A percentile compares a stretch with the other conserved stretches of the same genome.
Evolutionary conservation across 306 rosid species (phyloP).

Genomic region (Ormosia emarginata): DNA sequence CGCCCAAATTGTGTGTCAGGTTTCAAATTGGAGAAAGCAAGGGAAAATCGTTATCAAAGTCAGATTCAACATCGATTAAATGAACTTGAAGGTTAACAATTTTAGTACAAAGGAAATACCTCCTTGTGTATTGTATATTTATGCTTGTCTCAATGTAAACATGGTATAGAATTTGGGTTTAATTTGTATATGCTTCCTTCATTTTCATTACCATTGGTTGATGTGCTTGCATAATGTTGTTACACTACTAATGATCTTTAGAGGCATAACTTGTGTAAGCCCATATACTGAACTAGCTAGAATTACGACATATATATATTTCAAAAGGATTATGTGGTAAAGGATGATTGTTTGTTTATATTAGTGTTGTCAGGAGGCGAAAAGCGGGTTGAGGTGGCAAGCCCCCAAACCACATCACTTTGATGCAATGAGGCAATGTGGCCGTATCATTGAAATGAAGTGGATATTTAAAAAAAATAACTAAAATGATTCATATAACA

Average conservation of each 20-base stretch:
- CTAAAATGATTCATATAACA: background rate
- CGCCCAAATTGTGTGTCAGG: conserved; percentile 50
- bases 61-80: conserved; percentile 63
- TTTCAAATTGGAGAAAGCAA: conserved; percentile 44
- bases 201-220: background rate
- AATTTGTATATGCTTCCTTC: background rate
- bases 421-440: background rate
- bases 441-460: background rate
- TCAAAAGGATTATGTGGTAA: conserved; percentile 9
- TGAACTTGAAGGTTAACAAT: conserved; percentile 72
- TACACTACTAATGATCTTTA: conserved; percentile 8
- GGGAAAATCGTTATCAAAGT: conserved; percentile 56
- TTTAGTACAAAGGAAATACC: conserved; percentile 6
- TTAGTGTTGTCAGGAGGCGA: background rate
- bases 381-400: conserved; percentile 1
- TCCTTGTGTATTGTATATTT: background rate
- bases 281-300: background rate
- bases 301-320: background rate
- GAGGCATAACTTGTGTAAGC: conserved; percentile 13
- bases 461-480: background rate
- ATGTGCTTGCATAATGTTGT: conserved; percentile 7
- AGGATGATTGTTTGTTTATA: conserved; percentile 4
- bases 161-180: background rate
- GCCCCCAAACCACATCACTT: background rate
- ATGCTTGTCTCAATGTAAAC: conserved; percentile 14